Percentiles rank a stretch among this genome's conserved stretches.
phyloP scores from a whole-genome alignment of 2,329 filamentous ascomycete genomes.

The Ramularia collo-cygni region DNA sequence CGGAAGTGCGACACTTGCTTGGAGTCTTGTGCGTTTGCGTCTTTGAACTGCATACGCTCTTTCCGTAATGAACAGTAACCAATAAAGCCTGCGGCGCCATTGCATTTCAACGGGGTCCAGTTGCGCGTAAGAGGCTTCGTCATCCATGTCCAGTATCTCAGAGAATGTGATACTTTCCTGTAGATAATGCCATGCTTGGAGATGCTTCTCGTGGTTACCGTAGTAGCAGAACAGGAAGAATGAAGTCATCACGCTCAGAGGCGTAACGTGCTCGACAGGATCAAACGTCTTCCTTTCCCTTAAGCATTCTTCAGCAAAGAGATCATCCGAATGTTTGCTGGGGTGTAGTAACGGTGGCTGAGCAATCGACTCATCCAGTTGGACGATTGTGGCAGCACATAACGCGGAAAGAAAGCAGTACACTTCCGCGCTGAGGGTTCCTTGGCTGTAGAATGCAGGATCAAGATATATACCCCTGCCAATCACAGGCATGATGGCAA shows the following conservation, averaged over 20 bases:
- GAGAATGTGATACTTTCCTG: constrained; percentile 31
- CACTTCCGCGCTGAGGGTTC: constrained; percentile 21
- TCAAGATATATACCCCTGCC: constrained; percentile 27
- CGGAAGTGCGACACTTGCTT: constrained; percentile 26
- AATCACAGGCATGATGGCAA: constrained; percentile 32
- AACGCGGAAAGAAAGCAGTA: constrained; percentile 30
- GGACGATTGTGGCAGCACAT: constrained; percentile 29
- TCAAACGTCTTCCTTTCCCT: constrained; percentile 27
- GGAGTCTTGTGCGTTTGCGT: constrained; percentile 28
- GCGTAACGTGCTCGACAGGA: constrained; percentile 25
- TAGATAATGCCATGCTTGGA: constrained; percentile 31
- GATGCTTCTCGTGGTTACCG: constrained; percentile 29
- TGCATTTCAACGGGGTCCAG: constrained; percentile 28
- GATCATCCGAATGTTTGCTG: constrained; percentile 21
- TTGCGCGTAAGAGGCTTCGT: constrained; percentile 27
- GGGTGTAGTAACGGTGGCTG: constrained; percentile 23
- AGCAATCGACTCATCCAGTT: constrained; percentile 28
- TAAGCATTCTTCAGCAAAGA: constrained; percentile 31
- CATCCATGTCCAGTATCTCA: constrained; percentile 30
- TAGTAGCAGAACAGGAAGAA: constrained; percentile 33
- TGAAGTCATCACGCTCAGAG: constrained; percentile 29
- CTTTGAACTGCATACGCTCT: constrained; percentile 32
- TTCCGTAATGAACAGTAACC: constrained; percentile 33
- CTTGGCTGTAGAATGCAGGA: constrained; percentile 21
- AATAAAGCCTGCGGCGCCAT: constrained; percentile 31